These are phyloP conservation scores for Sistotremastrum niveocremeum DNA, from an alignment of 768 basidiomycete species.

Conservation along the genomic window DNA sequence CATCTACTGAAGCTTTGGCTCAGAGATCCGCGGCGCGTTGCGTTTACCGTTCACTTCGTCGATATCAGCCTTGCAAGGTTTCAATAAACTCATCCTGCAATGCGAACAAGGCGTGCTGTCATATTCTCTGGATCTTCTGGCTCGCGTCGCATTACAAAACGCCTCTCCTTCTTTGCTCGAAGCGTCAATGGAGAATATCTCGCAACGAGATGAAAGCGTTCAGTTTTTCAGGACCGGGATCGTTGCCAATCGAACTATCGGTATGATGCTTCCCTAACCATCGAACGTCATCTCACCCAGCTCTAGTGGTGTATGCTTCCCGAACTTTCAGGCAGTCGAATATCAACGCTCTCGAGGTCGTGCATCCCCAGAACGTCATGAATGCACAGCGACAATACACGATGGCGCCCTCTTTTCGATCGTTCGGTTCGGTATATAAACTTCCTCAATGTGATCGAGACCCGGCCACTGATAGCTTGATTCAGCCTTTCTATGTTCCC, in stretches of 20 bases:
- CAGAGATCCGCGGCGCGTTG: slow-evolving; percentile 52
- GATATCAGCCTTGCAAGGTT: slow-evolving; percentile 42
- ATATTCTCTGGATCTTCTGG: slow-evolving; percentile 62
- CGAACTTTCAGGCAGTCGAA: slow-evolving; percentile 49
- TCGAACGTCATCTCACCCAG: not conserved
- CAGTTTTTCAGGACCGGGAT: slow-evolving; percentile 47
- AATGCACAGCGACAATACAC: slow-evolving; percentile 22
- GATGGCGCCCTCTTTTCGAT: slow-evolving; percentile 33
- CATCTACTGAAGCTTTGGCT: slow-evolving; percentile 1
- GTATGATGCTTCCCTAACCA: slow-evolving; percentile 24
- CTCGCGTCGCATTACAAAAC: slow-evolving; percentile 40
- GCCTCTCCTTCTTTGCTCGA: slow-evolving; percentile 32
- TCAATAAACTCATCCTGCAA: slow-evolving; percentile 58
- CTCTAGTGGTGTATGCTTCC: slow-evolving; percentile 52
- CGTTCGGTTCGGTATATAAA: slow-evolving; percentile 49
- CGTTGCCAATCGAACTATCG: slow-evolving; percentile 37
- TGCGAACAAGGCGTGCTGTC: slow-evolving; percentile 42
- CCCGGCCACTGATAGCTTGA: not conserved
- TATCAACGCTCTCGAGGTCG: slow-evolving; percentile 47
- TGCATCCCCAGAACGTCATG: slow-evolving; percentile 25
- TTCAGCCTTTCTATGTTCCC: slow-evolving; percentile 54
- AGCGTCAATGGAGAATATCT: slow-evolving; percentile 48
- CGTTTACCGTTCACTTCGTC: slow-evolving; percentile 32
- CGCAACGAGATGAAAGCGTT: slow-evolving; percentile 38
- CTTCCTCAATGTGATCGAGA: not conserved